Evolutionary conservation across 495 filamentous ascomycete species (phyloP).

Genomic region (Hypoxylon intermedium): DNA sequence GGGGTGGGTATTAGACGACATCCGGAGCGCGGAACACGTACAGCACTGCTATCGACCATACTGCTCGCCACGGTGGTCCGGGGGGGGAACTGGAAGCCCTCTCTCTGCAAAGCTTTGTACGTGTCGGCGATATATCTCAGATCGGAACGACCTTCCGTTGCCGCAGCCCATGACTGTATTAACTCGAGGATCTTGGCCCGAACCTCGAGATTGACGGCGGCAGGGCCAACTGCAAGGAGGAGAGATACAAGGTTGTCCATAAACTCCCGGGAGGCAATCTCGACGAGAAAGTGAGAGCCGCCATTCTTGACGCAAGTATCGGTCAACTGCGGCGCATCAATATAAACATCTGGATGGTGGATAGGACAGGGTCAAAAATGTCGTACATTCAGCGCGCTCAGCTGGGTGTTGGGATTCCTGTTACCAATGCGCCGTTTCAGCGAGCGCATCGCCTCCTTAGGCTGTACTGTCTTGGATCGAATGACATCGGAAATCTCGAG

Average conservation of each 20-base stretch:
- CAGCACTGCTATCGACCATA: constrained; percentile 96
- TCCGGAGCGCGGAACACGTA: constrained; percentile 57
- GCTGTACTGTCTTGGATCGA: constrained; percentile 93
- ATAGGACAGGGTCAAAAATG: constrained; percentile 1
- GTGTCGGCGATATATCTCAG: constrained; percentile 86
- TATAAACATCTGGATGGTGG: constrained; percentile 44
- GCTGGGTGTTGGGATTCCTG: constrained; percentile 94
- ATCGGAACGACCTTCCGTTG: constrained; percentile 83
- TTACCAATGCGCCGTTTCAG: constrained; percentile 93
- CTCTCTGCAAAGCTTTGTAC: constrained; percentile 78
- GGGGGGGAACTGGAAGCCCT: constrained; percentile 90
- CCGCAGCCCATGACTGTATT: constrained; percentile 91
- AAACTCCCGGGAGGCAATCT: constrained; percentile 95
- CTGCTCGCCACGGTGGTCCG: constrained; percentile 84
- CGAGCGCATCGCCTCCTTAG: constrained; percentile 96
- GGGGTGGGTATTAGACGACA: background rate
- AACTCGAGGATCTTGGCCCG: constrained; percentile 89
- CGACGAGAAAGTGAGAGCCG: constrained; percentile 91
- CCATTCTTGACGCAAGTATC: constrained; percentile 99
- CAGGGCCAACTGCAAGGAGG: constrained; percentile 77
- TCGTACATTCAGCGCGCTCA: constrained; percentile 86
- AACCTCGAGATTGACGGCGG: constrained; percentile 81
- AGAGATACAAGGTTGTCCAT: constrained; percentile 96
- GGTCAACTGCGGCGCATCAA: constrained; percentile 64
- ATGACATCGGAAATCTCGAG: constrained; percentile 97